Conservation (phyloP, 83 land plant genomes). For the Picea engelmannii region DNA sequence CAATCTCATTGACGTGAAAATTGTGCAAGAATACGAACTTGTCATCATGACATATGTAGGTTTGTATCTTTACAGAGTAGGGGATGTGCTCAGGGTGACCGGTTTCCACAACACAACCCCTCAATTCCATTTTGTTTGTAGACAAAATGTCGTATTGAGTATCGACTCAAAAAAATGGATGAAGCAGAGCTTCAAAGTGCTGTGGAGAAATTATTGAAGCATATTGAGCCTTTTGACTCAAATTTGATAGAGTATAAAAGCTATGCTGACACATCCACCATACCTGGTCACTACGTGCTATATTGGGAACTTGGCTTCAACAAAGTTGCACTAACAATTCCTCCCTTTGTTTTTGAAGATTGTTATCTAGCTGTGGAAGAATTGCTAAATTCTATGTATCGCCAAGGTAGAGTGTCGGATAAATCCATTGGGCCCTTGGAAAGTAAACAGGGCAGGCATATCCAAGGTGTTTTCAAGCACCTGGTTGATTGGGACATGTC, state of each 20-base stretch:
- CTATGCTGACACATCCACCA: slow-evolving; percentile 62
- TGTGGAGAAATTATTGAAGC: slow-evolving; percentile 43
- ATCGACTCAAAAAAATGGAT: slow-evolving; percentile 82
- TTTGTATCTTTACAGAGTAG: neutral
- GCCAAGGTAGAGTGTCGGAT: slow-evolving; percentile 56
- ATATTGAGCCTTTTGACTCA: slow-evolving; percentile 42
- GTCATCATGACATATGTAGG: no score
- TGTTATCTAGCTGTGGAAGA: slow-evolving; percentile 77
- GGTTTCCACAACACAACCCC: slow-evolving; percentile 22
- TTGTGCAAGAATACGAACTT: no score
- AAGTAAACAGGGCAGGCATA: no score
- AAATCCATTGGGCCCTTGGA: slow-evolving; percentile 68
- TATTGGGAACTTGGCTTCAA: no score
- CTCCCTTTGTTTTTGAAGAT: neutral
- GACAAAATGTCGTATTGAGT: slow-evolving; percentile 77
- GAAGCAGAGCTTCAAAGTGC: slow-evolving; percentile 33
- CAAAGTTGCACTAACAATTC: no score
- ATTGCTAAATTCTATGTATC: slow-evolving; percentile 63
- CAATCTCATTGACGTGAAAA: no score
- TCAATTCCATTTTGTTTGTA: slow-evolving; percentile 64
- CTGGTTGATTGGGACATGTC: no score
- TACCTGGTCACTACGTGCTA: slow-evolving; percentile 67
- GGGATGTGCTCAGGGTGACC: neutral
- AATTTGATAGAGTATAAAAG: slow-evolving; percentile 71
- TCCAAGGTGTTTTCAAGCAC: no score